Base-by-base conservation (phyloP, 768 basidiomycete genomes). In the Serendipita sp. region DNA sequence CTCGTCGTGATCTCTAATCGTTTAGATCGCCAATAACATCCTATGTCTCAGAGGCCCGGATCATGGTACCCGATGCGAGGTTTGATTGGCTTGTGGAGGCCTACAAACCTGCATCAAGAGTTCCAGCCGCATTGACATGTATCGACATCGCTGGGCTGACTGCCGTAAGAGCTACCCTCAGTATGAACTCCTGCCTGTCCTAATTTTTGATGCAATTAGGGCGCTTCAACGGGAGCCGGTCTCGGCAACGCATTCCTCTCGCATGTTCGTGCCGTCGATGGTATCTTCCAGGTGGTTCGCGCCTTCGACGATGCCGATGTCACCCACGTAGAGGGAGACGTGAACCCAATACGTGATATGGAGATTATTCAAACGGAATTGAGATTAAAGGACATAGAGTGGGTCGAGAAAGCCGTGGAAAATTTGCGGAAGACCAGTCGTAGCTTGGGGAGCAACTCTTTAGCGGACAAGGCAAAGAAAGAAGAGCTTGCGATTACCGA, bases 261-360 rank as follows among this genome's bases (percentile, higher is more conserved):
- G 10, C 92, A 98, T 73, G 94, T 99, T 47, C 88, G 96, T 65
- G 91, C 96, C 8, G 95, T 98, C 67, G 96, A 99, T 73, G 96
- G 96, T 70, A 99, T 99, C 71, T 99, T 98, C 80, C 96, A 98
- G 74, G 86, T 97, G 67, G 85, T 98, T 65, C 89, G 96, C 63
- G 93, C 95, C 3, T 99, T 99, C 73, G 96, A 98, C 71, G 96
- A 99, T 71, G 88, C 93, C n/a, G 96, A 99, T 70, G 93, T 99
- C 73, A 98, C 88, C 69, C 96, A 99, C 75, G 95, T 98, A 67
- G 96, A 98, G 76, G 96, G 96, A 48, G 96, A 98, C 70, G 93
- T 99, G 65, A 81, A 98, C 75, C 96, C 96, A 10, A 68, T 89
- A 44, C 87, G 96, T 66, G 96, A 99, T 76, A 97, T 98, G 94